Percentiles rank a stretch among this genome's conserved stretches.
Conservation (phyloP, 257 asterid genomes). For the Petunia axillaris region DNA sequence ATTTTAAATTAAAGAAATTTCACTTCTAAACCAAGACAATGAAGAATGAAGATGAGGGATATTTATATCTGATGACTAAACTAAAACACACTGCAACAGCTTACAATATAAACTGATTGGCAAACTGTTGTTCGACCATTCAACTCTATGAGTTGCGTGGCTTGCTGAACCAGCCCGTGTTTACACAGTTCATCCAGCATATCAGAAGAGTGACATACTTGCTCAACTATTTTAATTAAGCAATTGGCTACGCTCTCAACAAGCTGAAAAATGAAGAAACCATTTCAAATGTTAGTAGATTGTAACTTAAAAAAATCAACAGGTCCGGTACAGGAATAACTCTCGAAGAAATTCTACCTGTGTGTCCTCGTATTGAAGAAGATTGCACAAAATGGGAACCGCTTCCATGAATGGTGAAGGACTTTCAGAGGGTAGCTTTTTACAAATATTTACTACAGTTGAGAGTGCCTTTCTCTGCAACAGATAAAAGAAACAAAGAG, state of each 20-base stretch:
- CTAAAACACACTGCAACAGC: constrained; percentile 31
- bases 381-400: constrained; percentile 88
- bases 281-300: background rate
- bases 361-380: constrained; percentile 88
- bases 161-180: constrained; percentile 77
- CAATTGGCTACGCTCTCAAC: constrained; percentile 91
- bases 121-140: constrained; percentile 71
- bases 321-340: background rate
- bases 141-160: constrained; percentile 66
- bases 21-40: constrained; percentile 25
- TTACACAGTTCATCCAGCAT: constrained; percentile 85
- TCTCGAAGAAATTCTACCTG: constrained; percentile 53
- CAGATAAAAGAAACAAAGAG: constrained; percentile 31
- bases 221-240: constrained; percentile 82
- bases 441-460: constrained; percentile 78
- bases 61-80: constrained; percentile 12
- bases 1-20: constrained; percentile 17
- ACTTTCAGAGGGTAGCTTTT: constrained; percentile 74
- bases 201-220: constrained; percentile 55
- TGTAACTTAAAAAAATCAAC: background rate
- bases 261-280: constrained; percentile 52
- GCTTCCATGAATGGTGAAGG: constrained; percentile 83
- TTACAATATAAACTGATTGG: constrained; percentile 71
- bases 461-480: constrained; percentile 90
- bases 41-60: background rate